Base-by-base conservation (phyloP, 2,329 filamentous ascomycete species). In the Talaromyces sp. region DNA sequence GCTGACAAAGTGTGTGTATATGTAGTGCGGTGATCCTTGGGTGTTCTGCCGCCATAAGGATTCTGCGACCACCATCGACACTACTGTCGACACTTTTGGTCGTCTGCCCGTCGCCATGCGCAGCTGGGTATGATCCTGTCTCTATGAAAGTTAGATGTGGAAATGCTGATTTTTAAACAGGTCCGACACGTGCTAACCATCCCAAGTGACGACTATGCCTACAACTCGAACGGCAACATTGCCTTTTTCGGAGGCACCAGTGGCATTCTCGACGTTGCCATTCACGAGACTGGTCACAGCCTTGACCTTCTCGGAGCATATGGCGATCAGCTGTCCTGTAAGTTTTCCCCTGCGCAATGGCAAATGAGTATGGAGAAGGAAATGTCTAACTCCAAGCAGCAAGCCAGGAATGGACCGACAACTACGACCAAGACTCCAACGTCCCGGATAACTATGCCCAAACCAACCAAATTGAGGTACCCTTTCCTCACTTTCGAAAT, bases 281-380 rank as follows among this genome's bases (percentile, higher is more conserved):
- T 60, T 46, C 58, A 60, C 32, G 58, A 60, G 41, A 60, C 53
- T 2, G 58, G 58, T n/a, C 58, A 60, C 31, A 60, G 58, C 46
- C 58, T 60, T 43, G 58, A 60, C 19, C 35, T 60, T 6, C 58
- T 60, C 29, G 58, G 58, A n/a, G 58, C 58, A 38, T 60, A 60
- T 17, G 53, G 58, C 7, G 58, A 56, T n/a, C 43, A 43, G 29
- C n/a, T 60, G 21, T 60, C 58, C n/a, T 19, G 58, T 56, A 56
- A 14, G 24, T 5, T 9, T 29, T 24, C n/a, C 3, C 3, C n/a
- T 3, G 1, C n/a, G 7, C n/a, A 43, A 12, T n/a, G n/a, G 14
- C 14, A 21, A 32, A 38, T 7, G n/a, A n/a, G n/a, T n/a, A n/a
- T n/a, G 50, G 14, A 38, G 8, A 38, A 1, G n/a, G 7, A 31